Evolutionary conservation across 2,329 filamentous ascomycete genomes (phyloP).

Genomic region (Fusarium sp.): DNA sequence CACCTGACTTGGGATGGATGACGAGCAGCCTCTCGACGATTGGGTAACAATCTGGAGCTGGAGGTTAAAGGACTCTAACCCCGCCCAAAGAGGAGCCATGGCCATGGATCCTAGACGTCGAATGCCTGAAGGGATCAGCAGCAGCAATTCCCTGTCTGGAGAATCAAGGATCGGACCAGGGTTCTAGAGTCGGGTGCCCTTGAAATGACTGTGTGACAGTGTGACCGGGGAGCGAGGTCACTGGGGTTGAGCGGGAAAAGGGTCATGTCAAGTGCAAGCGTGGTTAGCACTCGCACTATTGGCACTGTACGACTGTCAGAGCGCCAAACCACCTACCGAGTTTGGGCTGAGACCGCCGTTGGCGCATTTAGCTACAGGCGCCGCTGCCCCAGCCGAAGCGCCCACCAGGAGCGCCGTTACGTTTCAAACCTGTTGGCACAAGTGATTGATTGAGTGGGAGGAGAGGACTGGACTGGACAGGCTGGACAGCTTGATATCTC

Average conservation of each 20-base stretch:
- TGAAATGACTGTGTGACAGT: conserved; percentile 6
- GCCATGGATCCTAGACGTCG: conserved; percentile 18
- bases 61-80: conserved; percentile 17
- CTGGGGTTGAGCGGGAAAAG: not conserved
- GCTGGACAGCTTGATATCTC: conserved; percentile 1
- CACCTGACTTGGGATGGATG: conserved; percentile 32
- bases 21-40: conserved; percentile 27
- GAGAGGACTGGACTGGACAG: not conserved
- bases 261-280: not conserved
- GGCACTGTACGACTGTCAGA: not conserved
- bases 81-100: conserved; percentile 17
- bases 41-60: conserved; percentile 22
- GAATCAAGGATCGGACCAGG: conserved; percentile 15
- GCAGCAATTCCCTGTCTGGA: conserved; percentile 24
- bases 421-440: conserved; percentile 32
- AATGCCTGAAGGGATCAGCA: conserved; percentile 33
- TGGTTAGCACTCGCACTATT: not conserved
- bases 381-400: conserved; percentile 22
- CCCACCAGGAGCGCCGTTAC: conserved; percentile 25
- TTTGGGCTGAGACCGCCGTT: conserved; percentile 24
- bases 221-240: not conserved
- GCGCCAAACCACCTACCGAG: conserved; percentile 11
- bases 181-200: conserved; percentile 2
- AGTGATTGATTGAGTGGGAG: not conserved
- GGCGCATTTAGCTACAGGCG: conserved; percentile 31